Evolutionary conservation across 1,139 yeast genomes (phyloP), one percentile per base, ranked within the genome.

Genomic region (Suhomyces maxii): DNA sequence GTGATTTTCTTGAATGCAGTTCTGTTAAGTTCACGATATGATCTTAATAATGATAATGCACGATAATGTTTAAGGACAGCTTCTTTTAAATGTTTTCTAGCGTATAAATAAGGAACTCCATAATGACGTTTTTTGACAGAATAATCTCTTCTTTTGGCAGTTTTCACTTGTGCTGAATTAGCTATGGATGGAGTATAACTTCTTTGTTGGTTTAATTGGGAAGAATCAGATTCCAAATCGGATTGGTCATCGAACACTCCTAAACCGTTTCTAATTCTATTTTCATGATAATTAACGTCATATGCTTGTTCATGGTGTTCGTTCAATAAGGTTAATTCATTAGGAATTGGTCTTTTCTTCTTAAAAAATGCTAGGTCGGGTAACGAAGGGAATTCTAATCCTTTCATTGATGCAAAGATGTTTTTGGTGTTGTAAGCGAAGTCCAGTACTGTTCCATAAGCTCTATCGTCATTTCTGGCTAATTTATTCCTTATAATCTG

Each of bases 1-100:
- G 90, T 76, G 59, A 93, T 84, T 59, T 93, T 93, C 47, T 97
- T 78, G 57, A 91, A 83, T 0, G 95, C 99, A 0, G 96, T 90
- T 34, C 90, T 76, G 64, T 93, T 93, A 55, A 91, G 67, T 38
- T 84, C 76, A 52, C 89, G 77, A 62, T 83, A 93, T 1, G 95
- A 86, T 55, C 84, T 83, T 45, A 93, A 72, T 39, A 93, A 73
- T 53, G 91, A 90, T 50, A 93, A 69, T 8, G 88, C 82, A 46
- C 96, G 76, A 64, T 91, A 93, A 55, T 80, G 85, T 59, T 91
- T 97, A 47, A 84, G 71, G 11, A 89, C 66, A 0, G 97, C 97
- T 34, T 78, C 77, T 55, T 89, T 87, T 44, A 93, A 69, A 62
- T 88, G 88, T 49, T 84, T 77, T 53, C 85, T 76, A 1, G 97